Conservation (phyloP, 2,329 filamentous ascomycete genomes). For the Cladosporium sp. region DNA sequence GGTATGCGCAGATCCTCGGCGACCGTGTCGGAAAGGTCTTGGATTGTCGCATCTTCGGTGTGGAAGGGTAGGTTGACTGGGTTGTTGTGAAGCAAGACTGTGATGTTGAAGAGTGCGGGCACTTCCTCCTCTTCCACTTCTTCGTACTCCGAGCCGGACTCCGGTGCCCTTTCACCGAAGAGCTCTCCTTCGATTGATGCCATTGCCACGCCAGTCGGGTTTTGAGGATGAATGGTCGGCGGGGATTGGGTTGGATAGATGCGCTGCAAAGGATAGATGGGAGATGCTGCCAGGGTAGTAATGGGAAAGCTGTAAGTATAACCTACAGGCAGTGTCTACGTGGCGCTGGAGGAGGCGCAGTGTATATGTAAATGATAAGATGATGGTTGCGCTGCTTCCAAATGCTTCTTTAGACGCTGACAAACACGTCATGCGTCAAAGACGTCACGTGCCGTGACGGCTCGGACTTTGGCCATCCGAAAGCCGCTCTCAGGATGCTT, state of each 20-base stretch:
- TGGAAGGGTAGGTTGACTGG: constrained; percentile 44
- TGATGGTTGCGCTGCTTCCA: not conserved
- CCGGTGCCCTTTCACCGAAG: not conserved
- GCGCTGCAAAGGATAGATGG: not conserved
- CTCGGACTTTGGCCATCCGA: too few species aligned
- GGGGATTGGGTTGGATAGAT: not conserved
- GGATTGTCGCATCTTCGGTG: constrained; percentile 44
- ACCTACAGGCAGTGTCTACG: not conserved
- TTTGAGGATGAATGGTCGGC: too few species aligned
- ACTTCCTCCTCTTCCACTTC: constrained; percentile 1
- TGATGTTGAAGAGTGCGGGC: constrained; percentile 34
- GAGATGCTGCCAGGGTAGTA: not conserved
- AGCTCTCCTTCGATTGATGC: not conserved
- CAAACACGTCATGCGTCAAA: not conserved
- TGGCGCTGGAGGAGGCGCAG: not conserved
- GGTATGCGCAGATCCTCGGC: constrained; percentile 54
- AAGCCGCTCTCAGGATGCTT: too few species aligned
- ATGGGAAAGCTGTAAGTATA: not conserved
- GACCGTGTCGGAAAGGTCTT: constrained; percentile 55
- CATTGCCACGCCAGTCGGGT: not conserved
- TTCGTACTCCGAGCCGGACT: not conserved
- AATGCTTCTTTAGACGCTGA: not conserved
- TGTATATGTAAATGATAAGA: too few species aligned
- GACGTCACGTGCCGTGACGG: not conserved
- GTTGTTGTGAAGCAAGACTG: constrained; percentile 50